Evolutionary conservation across 805 yeast species (phyloP).

Genomic region (Candida boleticola): DNA sequence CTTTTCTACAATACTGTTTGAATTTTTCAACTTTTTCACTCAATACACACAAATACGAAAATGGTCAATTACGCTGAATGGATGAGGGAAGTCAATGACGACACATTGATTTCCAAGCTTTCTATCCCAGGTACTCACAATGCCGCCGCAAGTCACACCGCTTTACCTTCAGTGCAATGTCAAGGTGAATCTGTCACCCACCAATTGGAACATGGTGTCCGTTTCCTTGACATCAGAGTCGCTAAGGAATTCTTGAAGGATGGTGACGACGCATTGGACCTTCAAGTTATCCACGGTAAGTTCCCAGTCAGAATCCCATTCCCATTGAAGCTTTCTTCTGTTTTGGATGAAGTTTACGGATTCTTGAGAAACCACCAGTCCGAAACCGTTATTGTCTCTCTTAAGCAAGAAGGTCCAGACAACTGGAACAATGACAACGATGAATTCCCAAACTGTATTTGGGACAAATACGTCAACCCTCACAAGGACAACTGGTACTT

Average conservation of each 20-base stretch:
- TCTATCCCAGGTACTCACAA: constrained; percentile 87
- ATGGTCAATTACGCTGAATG: constrained; percentile 49
- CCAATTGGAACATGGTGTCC: constrained; percentile 71
- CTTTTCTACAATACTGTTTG: too few species aligned
- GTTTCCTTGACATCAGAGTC: constrained; percentile 67
- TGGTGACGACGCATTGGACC: constrained; percentile 50
- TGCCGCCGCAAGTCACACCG: constrained; percentile 67
- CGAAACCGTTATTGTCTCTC: constrained; percentile 64
- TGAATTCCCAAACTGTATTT: constrained; percentile 62
- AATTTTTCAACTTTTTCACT: too few species aligned
- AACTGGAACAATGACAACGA: constrained; percentile 61
- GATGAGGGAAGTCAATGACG: constrained; percentile 54
- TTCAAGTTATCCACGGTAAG: constrained; percentile 71
- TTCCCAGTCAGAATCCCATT: constrained; percentile 68
- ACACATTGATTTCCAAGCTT: constrained; percentile 49
- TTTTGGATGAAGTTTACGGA: constrained; percentile 55
- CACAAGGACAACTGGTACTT: constrained; percentile 60
- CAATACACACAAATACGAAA: too few species aligned
- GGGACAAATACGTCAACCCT: constrained; percentile 53
- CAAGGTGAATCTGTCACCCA: constrained; percentile 59
- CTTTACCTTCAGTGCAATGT: constrained; percentile 76
- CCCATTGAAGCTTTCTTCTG: constrained; percentile 50
- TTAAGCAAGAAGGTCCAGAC: constrained; percentile 73
- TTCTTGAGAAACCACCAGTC: constrained; percentile 52
- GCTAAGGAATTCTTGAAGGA: constrained; percentile 55